phyloP scores from a whole-genome alignment of 1,139 yeast genomes.

The Yamadazyma membranifaciens region DNA sequence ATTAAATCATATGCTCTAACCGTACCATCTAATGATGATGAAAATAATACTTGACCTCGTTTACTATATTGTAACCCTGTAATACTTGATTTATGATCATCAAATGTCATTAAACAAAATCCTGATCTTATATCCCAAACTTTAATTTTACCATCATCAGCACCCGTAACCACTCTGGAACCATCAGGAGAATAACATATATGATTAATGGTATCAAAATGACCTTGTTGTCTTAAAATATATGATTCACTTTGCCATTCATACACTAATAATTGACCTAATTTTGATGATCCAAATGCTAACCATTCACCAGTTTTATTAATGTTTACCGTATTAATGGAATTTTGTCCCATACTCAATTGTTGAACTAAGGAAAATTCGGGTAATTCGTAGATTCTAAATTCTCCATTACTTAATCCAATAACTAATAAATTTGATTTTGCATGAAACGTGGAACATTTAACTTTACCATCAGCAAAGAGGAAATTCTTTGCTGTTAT shows the following conservation, averaged over 20 bases:
- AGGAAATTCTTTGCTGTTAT: conserved; percentile 77
- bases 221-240: conserved; percentile 94
- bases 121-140: conserved; percentile 96
- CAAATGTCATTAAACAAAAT: conserved; percentile 86
- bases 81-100: conserved; percentile 87
- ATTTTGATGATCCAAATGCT: conserved; percentile 86
- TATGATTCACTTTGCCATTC: conserved; percentile 99
- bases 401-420: conserved; percentile 91
- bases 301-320: conserved; percentile 94
- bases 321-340: conserved; percentile 77
- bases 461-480: conserved; percentile 68
- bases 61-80: conserved; percentile 86
- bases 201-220: conserved; percentile 85
- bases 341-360: conserved; percentile 88
- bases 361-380: conserved; percentile 78
- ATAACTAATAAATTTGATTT: conserved; percentile 69
- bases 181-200: conserved; percentile 95
- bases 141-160: conserved; percentile 95
- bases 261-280: conserved; percentile 93
- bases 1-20: conserved; percentile 96
- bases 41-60: conserved; percentile 84
- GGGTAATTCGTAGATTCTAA: conserved; percentile 82
- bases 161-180: conserved; percentile 83
- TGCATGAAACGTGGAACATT: conserved; percentile 83
- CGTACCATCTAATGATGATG: conserved; percentile 93